phyloP scores from a whole-genome alignment of 176 grass and related monocot species.

The Poa pratensis region DNA sequence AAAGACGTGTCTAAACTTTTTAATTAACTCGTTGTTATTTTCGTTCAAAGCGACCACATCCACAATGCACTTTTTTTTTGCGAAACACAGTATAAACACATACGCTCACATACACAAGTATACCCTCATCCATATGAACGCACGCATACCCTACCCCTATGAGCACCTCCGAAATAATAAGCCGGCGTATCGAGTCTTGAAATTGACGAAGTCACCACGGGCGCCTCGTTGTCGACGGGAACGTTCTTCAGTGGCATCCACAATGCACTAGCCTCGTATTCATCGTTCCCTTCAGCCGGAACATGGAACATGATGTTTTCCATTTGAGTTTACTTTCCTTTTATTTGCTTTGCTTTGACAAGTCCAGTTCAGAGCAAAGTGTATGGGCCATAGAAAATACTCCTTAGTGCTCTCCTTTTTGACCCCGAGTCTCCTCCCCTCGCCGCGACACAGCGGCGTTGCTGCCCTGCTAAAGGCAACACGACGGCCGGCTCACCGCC shows the following conservation, averaged over 20 bases:
- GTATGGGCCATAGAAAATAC: neutral
- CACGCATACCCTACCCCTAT: too few relatives aligned
- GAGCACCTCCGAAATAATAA: too few relatives aligned
- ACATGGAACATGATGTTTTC: conserved; percentile 34
- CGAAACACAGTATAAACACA: too few relatives aligned
- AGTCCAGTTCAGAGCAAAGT: conserved; percentile 16
- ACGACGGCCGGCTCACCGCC: neutral
- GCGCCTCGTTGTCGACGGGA: too few relatives aligned
- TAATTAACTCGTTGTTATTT: neutral
- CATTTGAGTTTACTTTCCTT: conserved; percentile 25
- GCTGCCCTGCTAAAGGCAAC: neutral
- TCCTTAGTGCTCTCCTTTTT: neutral
- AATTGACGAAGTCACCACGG: too few relatives aligned
- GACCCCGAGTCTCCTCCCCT: neutral
- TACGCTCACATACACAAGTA: too few relatives aligned
- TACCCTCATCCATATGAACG: too few relatives aligned
- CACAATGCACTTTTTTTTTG: neutral
- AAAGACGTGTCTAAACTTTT: too few relatives aligned
- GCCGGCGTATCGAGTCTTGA: too few relatives aligned
- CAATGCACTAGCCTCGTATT: neutral
- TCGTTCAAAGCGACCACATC: neutral
- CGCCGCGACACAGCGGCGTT: neutral
- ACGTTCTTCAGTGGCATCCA: too few relatives aligned
- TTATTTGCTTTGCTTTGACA: conserved; percentile 15
- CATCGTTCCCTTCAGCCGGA: neutral